These are phyloP conservation scores for Xylaria sp. DNA, from an alignment of 2,329 filamentous ascomycete species.

Conservation along the genomic window DNA sequence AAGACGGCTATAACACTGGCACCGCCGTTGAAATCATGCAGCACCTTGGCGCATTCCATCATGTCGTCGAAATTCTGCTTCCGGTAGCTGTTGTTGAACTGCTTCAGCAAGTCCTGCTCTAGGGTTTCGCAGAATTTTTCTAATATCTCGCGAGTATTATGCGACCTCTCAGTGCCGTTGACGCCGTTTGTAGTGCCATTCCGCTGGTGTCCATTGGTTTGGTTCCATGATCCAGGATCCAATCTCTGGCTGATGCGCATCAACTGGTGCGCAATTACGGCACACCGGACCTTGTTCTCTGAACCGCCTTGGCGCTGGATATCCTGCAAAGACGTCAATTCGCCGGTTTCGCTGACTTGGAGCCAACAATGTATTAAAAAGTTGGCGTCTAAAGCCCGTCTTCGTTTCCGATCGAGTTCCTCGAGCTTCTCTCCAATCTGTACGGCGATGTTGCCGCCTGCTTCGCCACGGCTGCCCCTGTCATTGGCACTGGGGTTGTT, in stretches of 20 bases:
- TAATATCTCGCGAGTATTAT: slow-evolving; percentile 86
- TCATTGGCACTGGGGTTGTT: slow-evolving; percentile 67
- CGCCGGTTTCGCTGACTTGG: slow-evolving; percentile 90
- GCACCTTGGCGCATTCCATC: slow-evolving; percentile 93
- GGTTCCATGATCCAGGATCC: slow-evolving; percentile 79
- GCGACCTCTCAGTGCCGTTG: slow-evolving; percentile 56
- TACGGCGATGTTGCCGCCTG: slow-evolving; percentile 87
- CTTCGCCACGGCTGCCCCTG: slow-evolving; percentile 61
- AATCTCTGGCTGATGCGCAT: slow-evolving; percentile 93
- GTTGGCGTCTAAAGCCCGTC: slow-evolving; percentile 89
- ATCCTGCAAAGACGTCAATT: slow-evolving; percentile 87
- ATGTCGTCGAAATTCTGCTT: slow-evolving; percentile 97
- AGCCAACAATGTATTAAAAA: slow-evolving; percentile 98
- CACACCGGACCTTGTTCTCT: slow-evolving; percentile 93
- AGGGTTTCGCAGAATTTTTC: slow-evolving; percentile 97
- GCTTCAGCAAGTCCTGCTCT: slow-evolving; percentile 93
- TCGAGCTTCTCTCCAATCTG: slow-evolving; percentile 95
- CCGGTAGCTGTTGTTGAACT: slow-evolving; percentile 97
- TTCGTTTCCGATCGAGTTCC: slow-evolving; percentile 91
- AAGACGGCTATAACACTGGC: slow-evolving; percentile 95
- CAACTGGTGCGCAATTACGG: slow-evolving; percentile 91
- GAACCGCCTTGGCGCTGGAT: slow-evolving; percentile 85
- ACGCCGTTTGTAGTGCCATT: slow-evolving; percentile 64
- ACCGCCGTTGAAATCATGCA: slow-evolving; percentile 96
- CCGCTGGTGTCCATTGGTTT: slow-evolving; percentile 64